A percentile compares a stretch with the other conserved stretches of the same genome.
Evolutionary conservation across 805 yeast species (phyloP).

Genomic region (Pichia sporocuriosa): DNA sequence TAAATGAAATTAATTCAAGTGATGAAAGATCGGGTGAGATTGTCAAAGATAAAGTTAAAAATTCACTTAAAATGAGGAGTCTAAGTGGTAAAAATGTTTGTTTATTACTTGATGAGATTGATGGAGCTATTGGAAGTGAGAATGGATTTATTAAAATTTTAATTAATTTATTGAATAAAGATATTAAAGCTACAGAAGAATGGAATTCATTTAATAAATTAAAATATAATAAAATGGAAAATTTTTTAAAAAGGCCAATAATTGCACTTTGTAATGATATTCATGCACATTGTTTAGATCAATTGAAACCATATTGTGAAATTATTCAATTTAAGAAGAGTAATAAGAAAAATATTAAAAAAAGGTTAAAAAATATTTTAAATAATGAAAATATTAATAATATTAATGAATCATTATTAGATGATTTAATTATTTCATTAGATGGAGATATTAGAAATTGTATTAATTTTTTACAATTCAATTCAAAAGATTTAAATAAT

Average conservation of each 20-base stretch:
- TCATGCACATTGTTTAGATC: constrained; percentile 68
- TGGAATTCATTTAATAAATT: constrained; percentile 20
- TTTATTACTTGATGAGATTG: constrained; percentile 83
- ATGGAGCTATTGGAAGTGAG: constrained; percentile 55
- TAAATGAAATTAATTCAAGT: constrained; percentile 82
- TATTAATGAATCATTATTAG: constrained; percentile 44
- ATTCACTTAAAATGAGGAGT: constrained; percentile 59
- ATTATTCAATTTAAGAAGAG: constrained; percentile 61
- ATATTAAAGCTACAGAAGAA: constrained; percentile 42
- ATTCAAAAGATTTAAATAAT: constrained; percentile 12
- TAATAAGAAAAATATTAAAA: constrained; percentile 37
- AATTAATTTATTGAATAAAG: constrained; percentile 53
- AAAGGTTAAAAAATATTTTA: constrained; percentile 47
- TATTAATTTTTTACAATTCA: constrained; percentile 75
- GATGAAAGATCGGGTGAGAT: constrained; percentile 58
- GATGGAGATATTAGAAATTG: constrained; percentile 85
- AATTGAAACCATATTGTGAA: constrained; percentile 67
- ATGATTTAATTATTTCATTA: constrained; percentile 60
- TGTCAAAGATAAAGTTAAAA: constrained; percentile 48
- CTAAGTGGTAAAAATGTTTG: constrained; percentile 73
- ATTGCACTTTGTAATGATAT: constrained; percentile 89
- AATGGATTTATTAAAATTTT: constrained; percentile 52
- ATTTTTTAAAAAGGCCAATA: constrained; percentile 68
- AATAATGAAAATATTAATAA: constrained; percentile 43
- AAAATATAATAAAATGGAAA: constrained; percentile 15